Evolutionary conservation across 1,139 yeast genomes (phyloP), one percentile per base, ranked within the genome.

Genomic region (Kurtzmaniella quercitrusa): DNA sequence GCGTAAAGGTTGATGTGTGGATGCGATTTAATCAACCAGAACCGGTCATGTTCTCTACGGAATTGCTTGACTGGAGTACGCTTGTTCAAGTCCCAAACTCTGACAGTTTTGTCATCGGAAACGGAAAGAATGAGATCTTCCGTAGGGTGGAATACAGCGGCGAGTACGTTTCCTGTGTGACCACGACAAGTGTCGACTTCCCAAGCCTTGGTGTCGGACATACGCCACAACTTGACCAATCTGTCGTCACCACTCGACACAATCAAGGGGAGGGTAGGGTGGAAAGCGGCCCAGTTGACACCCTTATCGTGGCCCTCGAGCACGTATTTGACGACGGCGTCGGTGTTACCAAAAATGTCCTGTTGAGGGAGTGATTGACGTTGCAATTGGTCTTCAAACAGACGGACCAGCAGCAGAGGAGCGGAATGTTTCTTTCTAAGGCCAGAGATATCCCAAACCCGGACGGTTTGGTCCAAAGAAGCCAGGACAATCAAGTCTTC

Each of bases 151-250:
- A 94, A 94, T 44, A 88, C 72, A 37, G 90, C 91, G 63, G 95
- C 77, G 46, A 91, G 82, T 45, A 93, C 96, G 59, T 89, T 90
- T 59, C 93, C 91, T 39, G 96, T 85, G 64, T 94, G 99, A 44
- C 98, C 98, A 59, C 98, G 81, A 66, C 97, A 93, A 38, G 98
- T 89, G 61, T 94, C 99, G 44, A 94, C 95, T 65, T 94, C 98
- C 98, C 98, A 94, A 27, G 98, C 98, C 67, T 91, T 90, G 34
- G 95, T 85, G 56, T 94, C 97, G 58, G 91, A 85, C 97, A 91
- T 90, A 66, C 98, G 81, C 98, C 98, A 94, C 54, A 94, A 75
- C 66, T 93, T 93, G 45, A 94, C 88, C 51, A 93, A 82, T 54
- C 98, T 80, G 63, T 94, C 98, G 63, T 94, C 99, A 62, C 96